Percentiles rank a stretch among this genome's conserved stretches.
These are phyloP conservation scores for Geosmithia morbida DNA, from an alignment of 2,329 filamentous ascomycete species.

Conservation along the genomic window DNA sequence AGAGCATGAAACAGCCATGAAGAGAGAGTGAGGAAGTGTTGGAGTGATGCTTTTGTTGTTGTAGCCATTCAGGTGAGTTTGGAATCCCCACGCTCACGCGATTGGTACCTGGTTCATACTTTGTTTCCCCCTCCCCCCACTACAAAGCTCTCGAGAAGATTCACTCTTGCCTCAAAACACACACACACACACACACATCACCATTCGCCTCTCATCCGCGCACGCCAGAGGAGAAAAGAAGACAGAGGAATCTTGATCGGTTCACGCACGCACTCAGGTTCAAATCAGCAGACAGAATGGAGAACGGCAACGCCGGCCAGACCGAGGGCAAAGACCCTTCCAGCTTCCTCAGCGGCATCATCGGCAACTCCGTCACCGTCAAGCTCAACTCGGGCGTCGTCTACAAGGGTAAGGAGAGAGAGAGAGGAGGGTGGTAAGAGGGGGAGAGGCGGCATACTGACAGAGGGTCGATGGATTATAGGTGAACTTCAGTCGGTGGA, in stretches of 20 bases:
- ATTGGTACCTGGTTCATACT: background rate
- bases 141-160: background rate
- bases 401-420: conserved; percentile 88
- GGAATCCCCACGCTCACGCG: no score
- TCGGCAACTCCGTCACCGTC: conserved; percentile 84
- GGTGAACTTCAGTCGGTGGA: conserved; percentile 94
- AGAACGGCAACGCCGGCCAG: conserved; percentile 52
- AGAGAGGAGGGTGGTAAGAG: background rate
- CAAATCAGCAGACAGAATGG: conserved; percentile 40
- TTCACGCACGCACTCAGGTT: background rate
- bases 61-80: no score
- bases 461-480: conserved; percentile 23
- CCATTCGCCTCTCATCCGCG: background rate
- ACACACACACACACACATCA: background rate
- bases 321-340: conserved; percentile 82
- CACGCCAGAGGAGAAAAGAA: no score
- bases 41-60: no score
- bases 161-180: background rate
- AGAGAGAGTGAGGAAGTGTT: no score
- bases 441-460: background rate
- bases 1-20: no score
- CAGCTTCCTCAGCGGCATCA: conserved; percentile 85
- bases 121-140: background rate
- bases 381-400: conserved; percentile 98
- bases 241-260: no score